phyloP scores from a whole-genome alignment of 352 stramenopile genomes.

The Globisporangium cylindrosporum region DNA sequence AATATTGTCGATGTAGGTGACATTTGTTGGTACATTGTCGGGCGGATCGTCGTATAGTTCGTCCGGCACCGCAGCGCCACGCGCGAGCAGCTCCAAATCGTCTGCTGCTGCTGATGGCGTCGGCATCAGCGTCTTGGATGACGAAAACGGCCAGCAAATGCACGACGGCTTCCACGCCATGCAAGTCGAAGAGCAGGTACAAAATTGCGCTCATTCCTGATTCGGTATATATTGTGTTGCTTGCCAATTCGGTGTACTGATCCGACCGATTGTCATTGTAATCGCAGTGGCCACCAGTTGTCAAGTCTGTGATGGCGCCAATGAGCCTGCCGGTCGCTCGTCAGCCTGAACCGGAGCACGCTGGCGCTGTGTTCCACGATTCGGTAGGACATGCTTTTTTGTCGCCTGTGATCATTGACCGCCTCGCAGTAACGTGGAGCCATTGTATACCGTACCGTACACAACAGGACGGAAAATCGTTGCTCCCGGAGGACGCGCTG shows the following conservation, averaged over 20 bases:
- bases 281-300: slow-evolving; percentile 63
- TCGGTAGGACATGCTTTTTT: slow-evolving; percentile 12
- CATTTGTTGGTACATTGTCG: slow-evolving; percentile 82
- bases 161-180: slow-evolving; percentile 48
- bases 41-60: slow-evolving; percentile 73
- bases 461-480: slow-evolving; percentile 38
- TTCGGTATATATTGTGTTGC: background rate
- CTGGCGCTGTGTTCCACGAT: slow-evolving; percentile 70
- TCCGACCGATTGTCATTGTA: background rate
- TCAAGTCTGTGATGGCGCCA: slow-evolving; percentile 80
- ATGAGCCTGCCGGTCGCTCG: slow-evolving; percentile 76
- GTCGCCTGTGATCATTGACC: too few relatives aligned
- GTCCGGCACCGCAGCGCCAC: slow-evolving; percentile 30
- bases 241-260: background rate
- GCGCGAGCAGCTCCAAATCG: slow-evolving; percentile 37
- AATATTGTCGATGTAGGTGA: slow-evolving; percentile 25
- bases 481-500: slow-evolving; percentile 62
- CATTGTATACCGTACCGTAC: background rate
- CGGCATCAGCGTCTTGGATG: slow-evolving; percentile 83
- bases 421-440: background rate
- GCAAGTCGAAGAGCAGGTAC: slow-evolving; percentile 54
- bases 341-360: slow-evolving; percentile 54
- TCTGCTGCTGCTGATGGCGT: slow-evolving; percentile 63
- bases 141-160: slow-evolving; percentile 43
- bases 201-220: background rate